These are phyloP conservation scores for Rhizoclosmatium globosum DNA, from an alignment of 192 early-diverging fungal species.

Conservation along the genomic window DNA sequence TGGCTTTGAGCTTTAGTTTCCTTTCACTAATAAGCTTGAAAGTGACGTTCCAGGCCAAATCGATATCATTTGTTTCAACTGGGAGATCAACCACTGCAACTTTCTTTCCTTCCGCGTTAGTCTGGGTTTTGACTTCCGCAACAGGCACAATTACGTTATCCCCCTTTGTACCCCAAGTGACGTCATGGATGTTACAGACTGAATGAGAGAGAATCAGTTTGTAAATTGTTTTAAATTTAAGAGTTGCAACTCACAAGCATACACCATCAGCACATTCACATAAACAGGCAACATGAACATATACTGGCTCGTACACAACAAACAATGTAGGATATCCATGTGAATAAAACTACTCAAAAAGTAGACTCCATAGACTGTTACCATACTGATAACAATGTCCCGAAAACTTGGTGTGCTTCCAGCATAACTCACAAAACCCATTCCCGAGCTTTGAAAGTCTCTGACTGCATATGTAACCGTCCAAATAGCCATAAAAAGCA, in stretches of 20 bases:
- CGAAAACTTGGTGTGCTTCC: neutral
- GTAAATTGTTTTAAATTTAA: slow-evolving; percentile 16
- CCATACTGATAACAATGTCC: slow-evolving; percentile 31
- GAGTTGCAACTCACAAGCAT: slow-evolving; percentile 60
- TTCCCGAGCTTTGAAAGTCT: slow-evolving; percentile 1
- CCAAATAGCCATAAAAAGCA: slow-evolving; percentile 77
- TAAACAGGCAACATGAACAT: slow-evolving; percentile 76
- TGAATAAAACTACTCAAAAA: slow-evolving; percentile 14
- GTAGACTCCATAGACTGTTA: slow-evolving; percentile 34
- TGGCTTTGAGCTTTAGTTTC: slow-evolving; percentile 3
- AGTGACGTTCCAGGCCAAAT: slow-evolving; percentile 82
- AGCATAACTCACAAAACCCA: slow-evolving; percentile 9
- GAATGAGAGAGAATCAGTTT: slow-evolving; percentile 9
- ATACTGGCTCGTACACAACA: slow-evolving; percentile 56
- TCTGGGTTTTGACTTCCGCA: slow-evolving; percentile 76
- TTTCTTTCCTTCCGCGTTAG: slow-evolving; percentile 71
- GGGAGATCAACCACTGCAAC: slow-evolving; percentile 80
- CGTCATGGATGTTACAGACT: slow-evolving; percentile 88
- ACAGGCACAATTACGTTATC: slow-evolving; percentile 75
- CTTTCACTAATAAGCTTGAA: slow-evolving; percentile 66
- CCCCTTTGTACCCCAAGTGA: slow-evolving; percentile 97
- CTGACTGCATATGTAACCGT: slow-evolving; percentile 45
- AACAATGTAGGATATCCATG: slow-evolving; percentile 47
- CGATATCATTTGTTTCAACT: slow-evolving; percentile 76
- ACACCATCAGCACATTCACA: slow-evolving; percentile 89